These are phyloP conservation scores for Hanseniaspora lindneri DNA, from an alignment of 805 yeast species.

Conservation along the genomic window DNA sequence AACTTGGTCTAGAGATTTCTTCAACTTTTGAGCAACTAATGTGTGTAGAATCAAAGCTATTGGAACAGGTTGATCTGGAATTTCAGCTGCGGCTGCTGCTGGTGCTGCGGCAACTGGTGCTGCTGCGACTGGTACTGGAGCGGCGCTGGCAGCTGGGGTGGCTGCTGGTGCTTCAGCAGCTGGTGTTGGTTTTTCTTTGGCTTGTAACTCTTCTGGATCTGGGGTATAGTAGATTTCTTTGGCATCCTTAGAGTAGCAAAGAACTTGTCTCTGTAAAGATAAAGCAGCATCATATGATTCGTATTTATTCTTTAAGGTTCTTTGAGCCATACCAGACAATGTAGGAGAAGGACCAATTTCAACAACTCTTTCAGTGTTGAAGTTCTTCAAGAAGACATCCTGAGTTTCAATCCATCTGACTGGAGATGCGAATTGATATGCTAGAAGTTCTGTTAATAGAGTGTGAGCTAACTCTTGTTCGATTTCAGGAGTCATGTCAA, in stretches of 20 bases:
- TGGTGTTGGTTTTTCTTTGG: slow-evolving; percentile 28
- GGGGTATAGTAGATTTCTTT: slow-evolving; percentile 93
- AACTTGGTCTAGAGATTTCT: slow-evolving; percentile 75
- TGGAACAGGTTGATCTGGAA: slow-evolving; percentile 81
- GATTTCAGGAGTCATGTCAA: slow-evolving; percentile 60
- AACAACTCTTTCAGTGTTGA: slow-evolving; percentile 92
- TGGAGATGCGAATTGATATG: slow-evolving; percentile 98
- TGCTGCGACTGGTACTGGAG: slow-evolving; percentile 42
- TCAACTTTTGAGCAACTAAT: slow-evolving; percentile 88
- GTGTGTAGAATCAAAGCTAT: slow-evolving; percentile 76
- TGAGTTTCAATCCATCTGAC: slow-evolving; percentile 99
- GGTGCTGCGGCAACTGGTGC: slow-evolving; percentile 53
- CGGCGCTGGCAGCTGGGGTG: slow-evolving; percentile 45
- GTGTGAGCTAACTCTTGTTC: slow-evolving; percentile 96
- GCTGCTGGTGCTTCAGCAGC: slow-evolving; percentile 46
- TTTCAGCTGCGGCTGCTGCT: slow-evolving; percentile 67
- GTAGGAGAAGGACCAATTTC: slow-evolving; percentile 99
- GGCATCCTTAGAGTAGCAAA: slow-evolving; percentile 90
- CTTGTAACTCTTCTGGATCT: slow-evolving; percentile 43
- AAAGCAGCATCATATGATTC: slow-evolving; percentile 97
- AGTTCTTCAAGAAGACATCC: slow-evolving; percentile 87
- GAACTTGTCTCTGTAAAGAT: slow-evolving; percentile 72
- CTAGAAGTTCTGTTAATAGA: slow-evolving; percentile 85
- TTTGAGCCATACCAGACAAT: slow-evolving; percentile 94
- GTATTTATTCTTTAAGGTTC: slow-evolving; percentile 85